phyloP scores from a whole-genome alignment of 169 alveolate genomes.

The Eimeria acervulina region DNA sequence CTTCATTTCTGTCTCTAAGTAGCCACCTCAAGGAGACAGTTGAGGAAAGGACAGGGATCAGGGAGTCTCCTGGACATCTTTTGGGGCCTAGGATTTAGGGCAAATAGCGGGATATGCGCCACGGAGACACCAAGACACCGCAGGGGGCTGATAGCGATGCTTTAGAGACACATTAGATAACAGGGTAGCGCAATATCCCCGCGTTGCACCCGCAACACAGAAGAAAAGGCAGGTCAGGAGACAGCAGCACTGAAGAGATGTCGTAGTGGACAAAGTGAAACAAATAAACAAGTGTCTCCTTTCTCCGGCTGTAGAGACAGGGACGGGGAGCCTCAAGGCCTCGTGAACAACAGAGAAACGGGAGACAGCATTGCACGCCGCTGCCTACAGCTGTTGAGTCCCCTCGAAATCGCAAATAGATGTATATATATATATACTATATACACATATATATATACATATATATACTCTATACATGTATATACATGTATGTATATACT shows the following conservation, averaged over 20 bases:
- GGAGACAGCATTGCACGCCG: background rate
- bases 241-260: background rate
- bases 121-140: background rate
- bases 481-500: no score
- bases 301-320: background rate
- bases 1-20: background rate
- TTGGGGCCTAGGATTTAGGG: background rate
- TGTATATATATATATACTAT: no score
- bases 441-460: no score
- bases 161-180: background rate
- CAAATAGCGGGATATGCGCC: background rate
- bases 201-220: background rate
- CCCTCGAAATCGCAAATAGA: no score
- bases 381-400: background rate
- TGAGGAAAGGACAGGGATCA: background rate
- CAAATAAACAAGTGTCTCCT: background rate
- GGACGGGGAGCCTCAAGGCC: background rate
- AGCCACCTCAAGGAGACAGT: background rate
- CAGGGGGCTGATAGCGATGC: background rate
- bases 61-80: background rate
- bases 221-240: background rate
- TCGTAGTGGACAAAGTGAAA: background rate
- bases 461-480: no score
- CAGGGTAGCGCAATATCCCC: background rate
- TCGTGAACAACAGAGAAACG: background rate